These are phyloP conservation scores for Rugonectria rugulosa DNA, from an alignment of 2,329 filamentous ascomycete genomes.

Conservation along the genomic window DNA sequence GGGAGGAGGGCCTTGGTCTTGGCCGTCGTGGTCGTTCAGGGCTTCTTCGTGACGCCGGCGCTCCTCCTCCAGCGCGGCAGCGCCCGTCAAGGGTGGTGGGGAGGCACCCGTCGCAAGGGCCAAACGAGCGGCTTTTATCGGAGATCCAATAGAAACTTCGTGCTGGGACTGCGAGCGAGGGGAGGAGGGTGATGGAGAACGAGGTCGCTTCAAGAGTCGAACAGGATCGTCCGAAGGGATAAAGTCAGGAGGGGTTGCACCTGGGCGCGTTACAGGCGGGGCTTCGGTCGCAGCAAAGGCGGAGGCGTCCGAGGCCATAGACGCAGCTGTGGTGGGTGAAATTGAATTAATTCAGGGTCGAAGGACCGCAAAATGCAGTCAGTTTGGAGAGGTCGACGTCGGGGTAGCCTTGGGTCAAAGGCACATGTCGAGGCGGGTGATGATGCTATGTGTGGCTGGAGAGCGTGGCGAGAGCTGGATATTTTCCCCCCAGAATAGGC, in stretches of 20 bases:
- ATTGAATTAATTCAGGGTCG: conserved; percentile 29
- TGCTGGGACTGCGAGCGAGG: conserved; percentile 43
- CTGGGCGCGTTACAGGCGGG: conserved; percentile 49
- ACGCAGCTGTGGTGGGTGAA: conserved; percentile 33
- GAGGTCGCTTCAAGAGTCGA: conserved; percentile 53
- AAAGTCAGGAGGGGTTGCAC: conserved; percentile 45
- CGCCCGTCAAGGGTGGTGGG: conserved; percentile 59
- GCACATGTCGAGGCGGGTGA: conserved; percentile 47
- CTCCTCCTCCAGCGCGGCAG: conserved; percentile 63
- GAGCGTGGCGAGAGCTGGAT: conserved; percentile 54
- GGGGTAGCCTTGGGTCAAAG: conserved; percentile 38
- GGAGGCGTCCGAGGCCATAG: conserved; percentile 64
- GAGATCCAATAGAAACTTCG: conserved; percentile 54
- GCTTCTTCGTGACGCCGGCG: conserved; percentile 53
- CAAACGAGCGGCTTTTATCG: conserved; percentile 62
- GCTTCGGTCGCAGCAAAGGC: conserved; percentile 61
- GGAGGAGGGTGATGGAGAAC: conserved; percentile 55
- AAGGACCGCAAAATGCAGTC: conserved; percentile 32
- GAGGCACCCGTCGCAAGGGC: conserved; percentile 53
- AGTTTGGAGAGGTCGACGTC: conserved; percentile 34
- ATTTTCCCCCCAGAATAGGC: conserved; percentile 32
- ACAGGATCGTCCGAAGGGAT: conserved; percentile 52
- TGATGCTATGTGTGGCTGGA: conserved; percentile 51
- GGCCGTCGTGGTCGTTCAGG: conserved; percentile 45
- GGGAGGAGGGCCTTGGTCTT: conserved; percentile 50